Conservation (phyloP, 1,284 basidiomycete species). For the Irpex sp. region DNA sequence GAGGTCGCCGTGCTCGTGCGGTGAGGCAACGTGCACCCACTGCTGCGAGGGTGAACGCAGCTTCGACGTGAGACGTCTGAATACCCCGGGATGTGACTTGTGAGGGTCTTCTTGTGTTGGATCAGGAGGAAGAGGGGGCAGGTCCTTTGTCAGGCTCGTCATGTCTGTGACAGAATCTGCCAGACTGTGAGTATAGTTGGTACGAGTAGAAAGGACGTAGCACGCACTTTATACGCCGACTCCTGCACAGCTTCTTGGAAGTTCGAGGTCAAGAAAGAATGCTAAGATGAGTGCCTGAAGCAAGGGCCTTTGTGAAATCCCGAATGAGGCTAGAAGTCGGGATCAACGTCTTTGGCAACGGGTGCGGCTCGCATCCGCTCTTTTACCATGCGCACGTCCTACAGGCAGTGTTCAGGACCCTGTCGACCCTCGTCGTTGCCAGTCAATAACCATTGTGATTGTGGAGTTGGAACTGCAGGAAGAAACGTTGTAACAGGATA, state of each 20-base stretch:
- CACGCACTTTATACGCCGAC: background rate
- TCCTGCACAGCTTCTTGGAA: background rate
- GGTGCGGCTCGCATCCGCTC: background rate
- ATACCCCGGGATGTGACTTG: constrained; percentile 3
- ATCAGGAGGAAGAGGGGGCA: constrained; percentile 7
- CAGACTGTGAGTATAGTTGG: background rate
- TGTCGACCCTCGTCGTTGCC: background rate
- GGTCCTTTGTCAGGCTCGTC: constrained; percentile 9
- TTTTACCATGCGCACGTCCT: background rate
- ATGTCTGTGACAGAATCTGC: background rate
- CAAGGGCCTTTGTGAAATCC: background rate
- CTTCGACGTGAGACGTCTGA: constrained; percentile 13
- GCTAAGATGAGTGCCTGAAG: background rate
- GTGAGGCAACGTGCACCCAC: constrained; percentile 1
- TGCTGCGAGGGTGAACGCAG: constrained; percentile 10
- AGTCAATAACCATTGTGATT: background rate
- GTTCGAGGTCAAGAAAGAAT: background rate
- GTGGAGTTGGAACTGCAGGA: background rate
- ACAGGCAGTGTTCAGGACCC: background rate
- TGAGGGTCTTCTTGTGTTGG: background rate
- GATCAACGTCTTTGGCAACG: background rate
- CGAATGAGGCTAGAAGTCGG: background rate
- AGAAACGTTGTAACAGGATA: background rate
- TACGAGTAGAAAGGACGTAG: background rate
- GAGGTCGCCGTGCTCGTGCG: background rate